These are phyloP conservation scores for Phoenix roebelenii DNA, from an alignment of 176 grass and related monocot genomes.

Conservation along the genomic window DNA sequence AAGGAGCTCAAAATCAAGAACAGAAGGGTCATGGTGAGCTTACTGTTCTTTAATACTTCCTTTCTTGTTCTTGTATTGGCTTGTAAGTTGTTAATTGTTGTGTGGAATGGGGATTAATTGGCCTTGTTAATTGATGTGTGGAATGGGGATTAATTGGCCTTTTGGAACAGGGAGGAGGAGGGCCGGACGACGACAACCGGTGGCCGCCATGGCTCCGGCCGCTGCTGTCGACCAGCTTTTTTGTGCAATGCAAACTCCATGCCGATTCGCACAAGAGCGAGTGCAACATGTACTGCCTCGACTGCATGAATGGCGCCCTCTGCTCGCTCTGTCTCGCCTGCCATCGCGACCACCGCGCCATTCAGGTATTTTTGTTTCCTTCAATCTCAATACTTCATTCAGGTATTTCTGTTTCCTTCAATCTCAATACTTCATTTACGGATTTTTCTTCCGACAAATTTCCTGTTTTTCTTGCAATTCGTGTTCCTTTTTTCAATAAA, in stretches of 20 bases:
- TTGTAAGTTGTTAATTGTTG: too few species aligned
- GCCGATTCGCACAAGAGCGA: slow-evolving; percentile 91
- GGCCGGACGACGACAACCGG: slow-evolving; percentile 34
- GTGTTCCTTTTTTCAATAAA: too few species aligned
- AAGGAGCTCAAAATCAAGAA: slow-evolving; percentile 30
- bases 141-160: too few species aligned
- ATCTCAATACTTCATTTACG: too few species aligned
- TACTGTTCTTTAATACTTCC: background rate
- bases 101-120: too few species aligned
- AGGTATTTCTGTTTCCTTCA: slow-evolving; percentile 26
- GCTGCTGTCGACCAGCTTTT: slow-evolving; percentile 73
- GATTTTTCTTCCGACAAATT: too few species aligned
- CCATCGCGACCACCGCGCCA: slow-evolving; percentile 75
- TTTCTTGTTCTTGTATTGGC: background rate
- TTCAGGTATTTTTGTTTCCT: slow-evolving; percentile 41
- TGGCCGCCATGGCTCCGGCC: slow-evolving; percentile 95
- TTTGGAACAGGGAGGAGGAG: slow-evolving; percentile 20
- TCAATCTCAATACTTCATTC: slow-evolving; percentile 23
- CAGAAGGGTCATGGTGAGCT: slow-evolving; percentile 34
- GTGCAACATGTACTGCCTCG: slow-evolving; percentile 99
- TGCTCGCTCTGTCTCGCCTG: slow-evolving; percentile 83
- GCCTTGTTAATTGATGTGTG: too few species aligned
- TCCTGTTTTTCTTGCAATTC: too few species aligned
- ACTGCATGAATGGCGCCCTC: slow-evolving; percentile 80
- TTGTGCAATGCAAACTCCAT: slow-evolving; percentile 93